Percentiles rank a stretch among this genome's conserved stretches.
phyloP scores from a whole-genome alignment of 2,329 filamentous ascomycete genomes.

The Nemania sp. region DNA sequence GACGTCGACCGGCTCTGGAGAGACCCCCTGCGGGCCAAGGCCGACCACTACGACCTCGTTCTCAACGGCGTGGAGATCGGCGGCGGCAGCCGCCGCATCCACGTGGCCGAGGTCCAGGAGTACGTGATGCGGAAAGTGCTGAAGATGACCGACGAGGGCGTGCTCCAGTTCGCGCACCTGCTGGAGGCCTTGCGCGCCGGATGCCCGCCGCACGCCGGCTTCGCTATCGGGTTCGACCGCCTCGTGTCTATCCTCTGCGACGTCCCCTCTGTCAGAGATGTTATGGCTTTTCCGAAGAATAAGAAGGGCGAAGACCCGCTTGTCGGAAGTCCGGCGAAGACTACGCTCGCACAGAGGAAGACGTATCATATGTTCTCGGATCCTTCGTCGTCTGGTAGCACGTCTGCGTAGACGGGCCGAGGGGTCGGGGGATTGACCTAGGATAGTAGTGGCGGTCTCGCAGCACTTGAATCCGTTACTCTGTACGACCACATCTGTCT shows the following conservation, averaged over 20 bases:
- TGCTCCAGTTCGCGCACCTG: conserved; percentile 84
- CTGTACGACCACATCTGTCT: too few species aligned
- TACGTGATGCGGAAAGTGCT: conserved; percentile 83
- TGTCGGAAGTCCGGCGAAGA: conserved; percentile 68
- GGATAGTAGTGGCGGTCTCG: too few species aligned
- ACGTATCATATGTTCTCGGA: conserved; percentile 34
- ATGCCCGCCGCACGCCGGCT: conserved; percentile 92
- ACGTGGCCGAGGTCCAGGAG: conserved; percentile 79
- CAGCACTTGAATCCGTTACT: too few species aligned
- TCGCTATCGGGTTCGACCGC: conserved; percentile 90
- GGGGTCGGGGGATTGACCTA: background rate
- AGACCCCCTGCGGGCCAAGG: conserved; percentile 72
- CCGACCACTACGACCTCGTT: conserved; percentile 94
- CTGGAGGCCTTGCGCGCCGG: conserved; percentile 80
- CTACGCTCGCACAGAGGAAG: conserved; percentile 30
- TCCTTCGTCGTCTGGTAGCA: background rate
- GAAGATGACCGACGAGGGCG: conserved; percentile 70
- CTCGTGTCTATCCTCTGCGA: conserved; percentile 79
- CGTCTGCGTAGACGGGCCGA: background rate
- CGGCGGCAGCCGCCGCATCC: conserved; percentile 90
- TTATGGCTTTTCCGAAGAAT: conserved; percentile 96
- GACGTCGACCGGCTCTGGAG: conserved; percentile 76
- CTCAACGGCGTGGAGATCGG: conserved; percentile 94
- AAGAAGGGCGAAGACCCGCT: conserved; percentile 86
- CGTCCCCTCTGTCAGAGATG: conserved; percentile 79